phyloP scores from a whole-genome alignment of 2,329 filamentous ascomycete genomes.

The Colletotrichum euphorbiae region DNA sequence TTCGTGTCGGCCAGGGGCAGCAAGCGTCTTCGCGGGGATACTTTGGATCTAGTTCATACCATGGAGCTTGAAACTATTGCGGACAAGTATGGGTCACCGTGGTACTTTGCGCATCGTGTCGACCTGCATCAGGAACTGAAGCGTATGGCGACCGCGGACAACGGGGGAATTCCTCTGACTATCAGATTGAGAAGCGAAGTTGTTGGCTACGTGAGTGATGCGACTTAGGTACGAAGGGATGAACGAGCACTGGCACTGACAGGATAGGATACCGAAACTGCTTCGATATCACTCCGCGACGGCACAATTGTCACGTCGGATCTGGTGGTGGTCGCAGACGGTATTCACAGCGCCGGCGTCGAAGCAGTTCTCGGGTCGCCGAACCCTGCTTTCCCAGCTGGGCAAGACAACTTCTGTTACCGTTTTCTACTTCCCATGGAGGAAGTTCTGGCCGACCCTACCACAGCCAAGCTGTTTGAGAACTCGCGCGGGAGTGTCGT shows the following conservation, averaged over 20 bases:
- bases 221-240: neutral
- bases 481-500: constrained; percentile 37
- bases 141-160: constrained; percentile 47
- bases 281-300: constrained; percentile 46
- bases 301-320: constrained; percentile 48
- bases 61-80: constrained; percentile 13
- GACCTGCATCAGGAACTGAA: constrained; percentile 53
- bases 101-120: constrained; percentile 52
- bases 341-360: constrained; percentile 51
- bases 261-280: constrained; percentile 42
- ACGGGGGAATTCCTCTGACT: constrained; percentile 44
- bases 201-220: constrained; percentile 44
- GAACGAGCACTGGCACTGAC: neutral
- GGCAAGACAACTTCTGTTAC: constrained; percentile 50
- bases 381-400: constrained; percentile 45
- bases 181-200: constrained; percentile 45
- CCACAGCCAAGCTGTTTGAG: constrained; percentile 40
- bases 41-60: constrained; percentile 39
- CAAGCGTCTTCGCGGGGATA: constrained; percentile 29
- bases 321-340: constrained; percentile 59
- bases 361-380: constrained; percentile 46
- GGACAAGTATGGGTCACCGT: constrained; percentile 36
- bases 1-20: constrained; percentile 45
- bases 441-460: constrained; percentile 45
- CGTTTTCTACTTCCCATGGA: constrained; percentile 52